Evolutionary conservation across 2,329 filamentous ascomycete species (phyloP).

Genomic region (Ustulina deusta): DNA sequence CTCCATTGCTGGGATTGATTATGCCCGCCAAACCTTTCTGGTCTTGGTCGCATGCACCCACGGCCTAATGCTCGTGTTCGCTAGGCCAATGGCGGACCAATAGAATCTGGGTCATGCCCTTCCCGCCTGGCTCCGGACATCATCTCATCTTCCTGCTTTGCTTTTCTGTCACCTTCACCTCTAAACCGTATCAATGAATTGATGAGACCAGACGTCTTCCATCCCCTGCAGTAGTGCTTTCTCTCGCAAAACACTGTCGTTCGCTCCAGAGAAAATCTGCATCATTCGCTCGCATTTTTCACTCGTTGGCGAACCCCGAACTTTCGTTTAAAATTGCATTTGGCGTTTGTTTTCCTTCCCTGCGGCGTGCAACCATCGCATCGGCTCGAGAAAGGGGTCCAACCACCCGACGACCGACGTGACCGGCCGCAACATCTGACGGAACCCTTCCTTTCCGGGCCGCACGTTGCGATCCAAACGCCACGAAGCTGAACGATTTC

Average conservation of each 20-base stretch:
- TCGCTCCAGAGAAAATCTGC: slow-evolving; percentile 45
- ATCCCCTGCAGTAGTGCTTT: slow-evolving; percentile 26
- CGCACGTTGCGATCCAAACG: slow-evolving; percentile 4
- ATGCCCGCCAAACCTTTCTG: slow-evolving; percentile 40
- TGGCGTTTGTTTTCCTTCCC: slow-evolving; percentile 40
- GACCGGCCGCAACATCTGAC: slow-evolving; percentile 15
- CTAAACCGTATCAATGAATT: slow-evolving; percentile 36
- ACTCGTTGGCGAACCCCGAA: slow-evolving; percentile 40
- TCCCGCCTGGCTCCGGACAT: slow-evolving; percentile 32
- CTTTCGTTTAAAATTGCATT: slow-evolving; percentile 39
- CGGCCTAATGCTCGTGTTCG: slow-evolving; percentile 42
- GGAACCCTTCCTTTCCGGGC: slow-evolving; percentile 28
- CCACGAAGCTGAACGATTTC: slow-evolving; percentile 15
- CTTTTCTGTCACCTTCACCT: slow-evolving; percentile 37
- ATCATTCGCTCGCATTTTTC: slow-evolving; percentile 45
- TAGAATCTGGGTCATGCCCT: slow-evolving; percentile 34
- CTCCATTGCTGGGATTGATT: slow-evolving; percentile 29
- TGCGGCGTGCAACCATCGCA: slow-evolving; percentile 39
- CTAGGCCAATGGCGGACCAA: slow-evolving; percentile 39
- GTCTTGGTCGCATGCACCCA: slow-evolving; percentile 36
- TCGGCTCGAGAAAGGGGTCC: slow-evolving; percentile 31
- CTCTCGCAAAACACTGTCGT: slow-evolving; percentile 42
- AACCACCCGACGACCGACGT: slow-evolving; percentile 22
- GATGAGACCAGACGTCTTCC: slow-evolving; percentile 32
- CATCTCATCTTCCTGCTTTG: slow-evolving; percentile 33